Evolutionary conservation across 2,329 filamentous ascomycete species (phyloP), one percentile per base, ranked within the genome.

Genomic region (Pyricularia sp.): DNA sequence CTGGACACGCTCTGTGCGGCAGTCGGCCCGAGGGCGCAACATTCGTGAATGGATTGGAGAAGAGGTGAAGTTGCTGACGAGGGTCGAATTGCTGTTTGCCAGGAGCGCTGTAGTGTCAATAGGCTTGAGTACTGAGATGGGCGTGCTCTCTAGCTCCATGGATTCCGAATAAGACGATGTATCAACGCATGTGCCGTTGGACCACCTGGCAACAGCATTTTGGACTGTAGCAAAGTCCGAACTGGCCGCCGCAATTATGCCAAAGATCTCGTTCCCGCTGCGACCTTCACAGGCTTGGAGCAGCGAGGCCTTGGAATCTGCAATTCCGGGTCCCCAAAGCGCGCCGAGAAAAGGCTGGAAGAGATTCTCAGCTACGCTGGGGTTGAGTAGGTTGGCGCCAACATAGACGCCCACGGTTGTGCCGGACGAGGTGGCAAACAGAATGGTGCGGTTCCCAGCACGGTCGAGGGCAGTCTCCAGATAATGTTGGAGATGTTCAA

Each of bases 111-210:
- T 42, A 42, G 14, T 42, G 36, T n/a, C n/a, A n/a, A n/a, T n/a
- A n/a, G n/a, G n/a, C n/a, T n/a, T n/a, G n/a, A n/a, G n/a, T n/a
- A n/a, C n/a, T n/a, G n/a, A n/a, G n/a, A n/a, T n/a, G n/a, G n/a
- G n/a, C n/a, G n/a, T n/a, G n/a, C n/a, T n/a, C n/a, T n/a, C n/a
- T n/a, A n/a, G n/a, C n/a, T n/a, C n/a, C n/a, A n/a, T n/a, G n/a
- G n/a, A n/a, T n/a, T 69, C 25, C 4, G 67, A 28, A 63, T 70
- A 66, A 10, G 67, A 64, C 7, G 67, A 68, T 12, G 42, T 64
- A 63, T 70, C 68, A 50, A 70, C 64, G 26, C 69, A 69, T 4
- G 64, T n/a, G 10, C 69, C 69, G 6, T 70, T 70, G 17, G 64
- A 65, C 68, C 68, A 69, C 33, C 28, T 20, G 17, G 11, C 26